These are phyloP conservation scores for Insectozyma bohioensis DNA, from an alignment of 1,139 yeast species.

Conservation along the genomic window DNA sequence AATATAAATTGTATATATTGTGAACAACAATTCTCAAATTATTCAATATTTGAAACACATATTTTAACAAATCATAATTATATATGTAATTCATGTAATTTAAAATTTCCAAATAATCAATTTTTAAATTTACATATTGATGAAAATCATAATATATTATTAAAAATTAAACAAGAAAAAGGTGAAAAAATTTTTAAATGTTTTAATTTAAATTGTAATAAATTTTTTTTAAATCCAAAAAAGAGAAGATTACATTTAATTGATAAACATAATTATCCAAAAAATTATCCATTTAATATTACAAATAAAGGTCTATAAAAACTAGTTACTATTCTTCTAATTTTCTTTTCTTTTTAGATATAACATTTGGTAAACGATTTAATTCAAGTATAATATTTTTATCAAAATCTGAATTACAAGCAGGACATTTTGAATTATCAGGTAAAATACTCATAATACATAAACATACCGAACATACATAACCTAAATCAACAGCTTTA, in stretches of 20 bases:
- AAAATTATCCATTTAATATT: constrained; percentile 37
- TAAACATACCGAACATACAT: constrained; percentile 91
- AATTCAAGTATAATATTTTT: constrained; percentile 43
- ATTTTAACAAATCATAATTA: constrained; percentile 22
- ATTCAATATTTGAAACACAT: constrained; percentile 31
- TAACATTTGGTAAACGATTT: constrained; percentile 55
- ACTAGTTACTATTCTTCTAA: constrained; percentile 16
- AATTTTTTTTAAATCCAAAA: constrained; percentile 28
- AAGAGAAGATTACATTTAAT: constrained; percentile 49
- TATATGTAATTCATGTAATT: constrained; percentile 43
- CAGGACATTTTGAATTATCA: constrained; percentile 54
- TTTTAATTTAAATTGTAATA: constrained; percentile 35
- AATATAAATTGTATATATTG: constrained; percentile 12
- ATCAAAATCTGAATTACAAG: constrained; percentile 52
- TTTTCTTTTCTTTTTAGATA: constrained; percentile 40
- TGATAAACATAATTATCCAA: constrained; percentile 51
- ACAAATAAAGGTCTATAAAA: constrained; percentile 27
- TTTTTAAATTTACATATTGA: constrained; percentile 48
- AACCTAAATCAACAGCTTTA: constrained; percentile 86
- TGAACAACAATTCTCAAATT: constrained; percentile 16
- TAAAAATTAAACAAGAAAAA: constrained; percentile 29
- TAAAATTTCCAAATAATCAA: constrained; percentile 38
- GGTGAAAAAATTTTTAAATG: constrained; percentile 46
- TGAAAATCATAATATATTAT: constrained; percentile 55
- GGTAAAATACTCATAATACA: constrained; percentile 73